A percentile compares a stretch with the other conserved stretches of the same genome.
Evolutionary conservation across 176 grass and related monocot genomes (phyloP).

Genomic region (Rhipidocladum racemiflorum): DNA sequence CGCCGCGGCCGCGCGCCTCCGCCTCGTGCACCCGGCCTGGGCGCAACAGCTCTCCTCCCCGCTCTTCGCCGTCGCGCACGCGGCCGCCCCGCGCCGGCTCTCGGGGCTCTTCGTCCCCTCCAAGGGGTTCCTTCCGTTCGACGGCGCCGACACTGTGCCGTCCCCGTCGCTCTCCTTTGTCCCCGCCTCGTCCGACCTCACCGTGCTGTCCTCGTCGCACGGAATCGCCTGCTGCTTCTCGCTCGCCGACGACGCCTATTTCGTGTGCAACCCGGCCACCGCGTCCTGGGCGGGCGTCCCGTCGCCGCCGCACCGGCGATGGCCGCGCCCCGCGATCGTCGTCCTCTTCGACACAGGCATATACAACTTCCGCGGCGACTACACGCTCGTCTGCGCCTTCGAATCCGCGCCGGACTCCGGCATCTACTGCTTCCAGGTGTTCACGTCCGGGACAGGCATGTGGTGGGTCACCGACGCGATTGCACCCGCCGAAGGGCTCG

Average conservation of each 20-base stretch:
- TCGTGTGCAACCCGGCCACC: constrained; percentile 55
- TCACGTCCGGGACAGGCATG: constrained; percentile 29
- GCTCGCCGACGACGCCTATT: background rate
- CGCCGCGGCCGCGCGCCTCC: constrained; percentile 26
- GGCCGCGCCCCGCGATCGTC: constrained; percentile 42
- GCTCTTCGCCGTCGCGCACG: constrained; percentile 53
- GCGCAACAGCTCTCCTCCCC: constrained; percentile 19
- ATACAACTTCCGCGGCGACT: constrained; percentile 55
- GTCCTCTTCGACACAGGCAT: constrained; percentile 40
- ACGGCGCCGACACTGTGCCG: constrained; percentile 26
- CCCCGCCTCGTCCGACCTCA: background rate
- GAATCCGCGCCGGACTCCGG: background rate
- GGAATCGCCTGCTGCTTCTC: constrained; percentile 55
- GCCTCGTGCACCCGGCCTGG: constrained; percentile 45
- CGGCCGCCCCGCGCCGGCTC: constrained; percentile 2
- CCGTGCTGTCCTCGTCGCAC: constrained; percentile 39
- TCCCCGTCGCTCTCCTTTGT: constrained; percentile 38
- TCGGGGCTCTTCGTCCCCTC: constrained; percentile 37
- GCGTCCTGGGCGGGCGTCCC: constrained; percentile 35
- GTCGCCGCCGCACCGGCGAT: constrained; percentile 24
- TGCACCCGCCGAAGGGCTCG: constrained; percentile 27
- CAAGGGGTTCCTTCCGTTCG: constrained; percentile 21
- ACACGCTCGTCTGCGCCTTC: constrained; percentile 47
- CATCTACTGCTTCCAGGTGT: constrained; percentile 40
- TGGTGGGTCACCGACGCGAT: constrained; percentile 43